Conservation (phyloP, 1,284 basidiomycete genomes). For the Leccinum huronense region DNA sequence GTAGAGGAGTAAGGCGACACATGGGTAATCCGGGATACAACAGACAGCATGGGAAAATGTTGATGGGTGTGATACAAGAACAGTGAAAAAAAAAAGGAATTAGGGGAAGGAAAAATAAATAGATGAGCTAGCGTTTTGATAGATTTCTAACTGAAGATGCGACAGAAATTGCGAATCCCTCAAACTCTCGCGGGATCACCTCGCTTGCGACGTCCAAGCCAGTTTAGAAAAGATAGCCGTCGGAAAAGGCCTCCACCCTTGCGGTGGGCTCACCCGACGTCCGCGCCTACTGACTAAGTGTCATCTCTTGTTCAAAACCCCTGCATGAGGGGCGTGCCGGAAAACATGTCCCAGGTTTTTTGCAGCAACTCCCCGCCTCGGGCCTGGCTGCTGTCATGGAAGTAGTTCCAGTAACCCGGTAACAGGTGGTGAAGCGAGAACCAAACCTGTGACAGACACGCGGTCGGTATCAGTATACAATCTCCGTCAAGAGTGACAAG, state of each 20-base stretch:
- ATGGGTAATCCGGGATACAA: background rate
- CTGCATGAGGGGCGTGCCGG: slow-evolving; percentile 16
- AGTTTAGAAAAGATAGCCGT: background rate
- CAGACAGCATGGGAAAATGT: background rate
- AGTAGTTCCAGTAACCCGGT: slow-evolving; percentile 35
- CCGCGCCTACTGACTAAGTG: background rate
- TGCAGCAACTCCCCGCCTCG: slow-evolving; percentile 26
- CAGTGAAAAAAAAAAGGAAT: background rate
- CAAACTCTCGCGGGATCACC: background rate
- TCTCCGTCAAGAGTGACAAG: background rate
- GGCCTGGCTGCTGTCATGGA: slow-evolving; percentile 21
- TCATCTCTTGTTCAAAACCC: slow-evolving; percentile 11
- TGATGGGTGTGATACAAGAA: background rate
- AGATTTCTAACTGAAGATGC: background rate
- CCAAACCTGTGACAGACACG: slow-evolving; percentile 25
- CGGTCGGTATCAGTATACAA: slow-evolving; percentile 5
- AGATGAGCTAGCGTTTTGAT: background rate
- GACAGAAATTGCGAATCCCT: background rate
- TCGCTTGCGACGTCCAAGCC: background rate
- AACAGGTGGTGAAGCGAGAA: slow-evolving; percentile 34
- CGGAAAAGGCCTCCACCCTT: background rate
- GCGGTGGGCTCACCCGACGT: background rate
- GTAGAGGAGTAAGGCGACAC: background rate
- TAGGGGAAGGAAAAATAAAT: background rate
- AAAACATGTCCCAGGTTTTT: slow-evolving; percentile 24